phyloP scores from a whole-genome alignment of 306 rosid genomes.

The Vicia faba region DNA sequence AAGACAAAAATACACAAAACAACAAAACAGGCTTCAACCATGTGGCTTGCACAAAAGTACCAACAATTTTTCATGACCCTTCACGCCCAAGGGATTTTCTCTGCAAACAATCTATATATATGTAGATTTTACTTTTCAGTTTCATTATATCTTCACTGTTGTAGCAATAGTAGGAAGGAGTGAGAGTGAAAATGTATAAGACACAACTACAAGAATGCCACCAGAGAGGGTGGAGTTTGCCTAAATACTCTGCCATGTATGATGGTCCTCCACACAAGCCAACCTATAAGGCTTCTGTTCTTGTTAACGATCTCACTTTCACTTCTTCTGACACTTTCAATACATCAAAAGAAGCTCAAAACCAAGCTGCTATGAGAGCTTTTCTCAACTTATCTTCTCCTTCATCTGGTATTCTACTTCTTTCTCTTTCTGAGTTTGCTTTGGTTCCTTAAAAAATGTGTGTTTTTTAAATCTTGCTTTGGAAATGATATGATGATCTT shows the following conservation, averaged over 20 bases:
- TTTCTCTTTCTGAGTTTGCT: no score
- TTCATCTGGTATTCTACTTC: no score
- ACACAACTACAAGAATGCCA: constrained; percentile 68
- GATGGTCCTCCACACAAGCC: constrained; percentile 63
- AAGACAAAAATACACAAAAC: neutral
- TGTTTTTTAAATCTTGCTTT: no score
- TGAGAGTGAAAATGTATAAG: constrained; percentile 59
- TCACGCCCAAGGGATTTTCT: neutral
- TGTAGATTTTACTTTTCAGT: neutral
- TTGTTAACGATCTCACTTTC: constrained; percentile 51
- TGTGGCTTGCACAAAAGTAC: neutral
- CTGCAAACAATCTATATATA: neutral
- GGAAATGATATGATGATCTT: no score
- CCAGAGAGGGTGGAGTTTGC: constrained; percentile 51
- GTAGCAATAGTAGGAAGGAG: neutral
- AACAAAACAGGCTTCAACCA: neutral
- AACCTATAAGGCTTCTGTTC: constrained; percentile 54
- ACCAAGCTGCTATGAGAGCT: constrained; percentile 63
- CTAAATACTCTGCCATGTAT: constrained; percentile 47
- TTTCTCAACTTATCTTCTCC: constrained; percentile 47
- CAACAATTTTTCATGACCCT: neutral
- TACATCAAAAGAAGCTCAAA: constrained; percentile 64
- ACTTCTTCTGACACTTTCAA: constrained; percentile 32
- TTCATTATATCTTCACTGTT: neutral
- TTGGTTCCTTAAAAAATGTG: no score